Evolutionary conservation across 1,284 basidiomycete species (phyloP), one percentile per base, ranked within the genome.

Genomic region (Malassezia cuniculi): DNA sequence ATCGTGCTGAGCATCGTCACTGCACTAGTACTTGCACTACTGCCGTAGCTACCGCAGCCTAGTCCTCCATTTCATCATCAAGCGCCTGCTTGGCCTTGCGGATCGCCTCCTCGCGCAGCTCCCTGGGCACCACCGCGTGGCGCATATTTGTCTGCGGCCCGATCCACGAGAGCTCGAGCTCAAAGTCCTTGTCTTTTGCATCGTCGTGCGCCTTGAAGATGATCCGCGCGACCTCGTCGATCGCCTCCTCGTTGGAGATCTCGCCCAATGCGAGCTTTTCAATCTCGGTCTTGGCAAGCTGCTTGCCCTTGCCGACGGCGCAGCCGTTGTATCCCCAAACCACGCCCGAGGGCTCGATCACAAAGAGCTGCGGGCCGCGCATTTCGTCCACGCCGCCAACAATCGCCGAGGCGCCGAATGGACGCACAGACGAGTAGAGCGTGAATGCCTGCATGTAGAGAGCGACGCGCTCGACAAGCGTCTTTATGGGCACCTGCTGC

Each of bases 181-280:
- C 93, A 57, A 99, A 97, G 38, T 87, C 82, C 67, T 93, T 93
- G 71, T 97, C 90, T 69, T 95, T 94, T 42, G 83, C 71, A 51
- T 97, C 93, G 52, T 97, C 90, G 66, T 99, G 93, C 11, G 93
- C 87, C 41, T 89, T 78, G 71, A 95, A 87, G 66, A 97, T 90
- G 67, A 66, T 64, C 37, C 59, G 57, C 5, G 63, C 61, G 2
- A 60, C 63, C 33, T 57, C 55, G 8, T 65, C 46, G 8, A 65
- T 55, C n/a, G 59, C 63, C 15, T 66, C 44, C 21, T 49, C 46
- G 37, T 52, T 76, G 3, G 81, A 77, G 38, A 94, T 68, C 52
- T 82, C 80, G 3, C 79, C 71, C 31, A 93, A 72, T 55, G 85
- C 81, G 40, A 95, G 77, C 70, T 99, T 97, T 71, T 99, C 93